A percentile compares a stretch with the other conserved stretches of the same genome.
Conservation (phyloP, 2,329 filamentous ascomycete genomes). For the Scedosporium minutisporum region DNA sequence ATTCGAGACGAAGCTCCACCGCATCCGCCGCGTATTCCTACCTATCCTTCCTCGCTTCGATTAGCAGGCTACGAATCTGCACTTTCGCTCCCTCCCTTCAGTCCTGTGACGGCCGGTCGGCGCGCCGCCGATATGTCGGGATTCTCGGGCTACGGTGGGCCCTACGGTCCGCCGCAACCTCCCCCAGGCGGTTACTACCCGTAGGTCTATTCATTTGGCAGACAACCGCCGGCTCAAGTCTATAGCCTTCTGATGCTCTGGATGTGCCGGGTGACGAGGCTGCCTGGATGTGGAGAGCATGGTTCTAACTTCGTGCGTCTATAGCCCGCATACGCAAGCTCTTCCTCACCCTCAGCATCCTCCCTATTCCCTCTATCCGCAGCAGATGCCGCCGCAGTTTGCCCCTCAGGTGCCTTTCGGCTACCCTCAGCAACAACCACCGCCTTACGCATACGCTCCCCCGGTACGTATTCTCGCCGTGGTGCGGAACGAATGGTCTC, state of each 20-base stretch:
- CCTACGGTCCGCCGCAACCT: constrained; percentile 3
- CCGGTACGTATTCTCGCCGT: background rate
- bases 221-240: background rate
- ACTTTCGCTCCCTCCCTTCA: background rate
- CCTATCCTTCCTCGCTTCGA: background rate
- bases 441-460: background rate
- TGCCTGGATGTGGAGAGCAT: background rate
- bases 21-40: background rate
- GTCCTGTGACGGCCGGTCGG: background rate
- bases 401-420: background rate
- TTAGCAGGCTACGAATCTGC: background rate
- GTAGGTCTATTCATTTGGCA: background rate
- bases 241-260: no score
- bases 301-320: background rate
- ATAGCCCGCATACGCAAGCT: background rate
- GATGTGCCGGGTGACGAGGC: background rate
- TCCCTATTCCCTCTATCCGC: background rate
- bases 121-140: constrained; percentile 1
- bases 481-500: background rate
- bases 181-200: background rate
- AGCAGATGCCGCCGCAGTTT: background rate
- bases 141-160: background rate
- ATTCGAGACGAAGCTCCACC: no score
- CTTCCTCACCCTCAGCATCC: background rate
- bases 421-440: constrained; percentile 2